Percentiles rank a stretch among this genome's conserved stretches.
These are phyloP conservation scores for Aquilaria malaccensis DNA, from an alignment of 345 rosid genomes.

Conservation along the genomic window DNA sequence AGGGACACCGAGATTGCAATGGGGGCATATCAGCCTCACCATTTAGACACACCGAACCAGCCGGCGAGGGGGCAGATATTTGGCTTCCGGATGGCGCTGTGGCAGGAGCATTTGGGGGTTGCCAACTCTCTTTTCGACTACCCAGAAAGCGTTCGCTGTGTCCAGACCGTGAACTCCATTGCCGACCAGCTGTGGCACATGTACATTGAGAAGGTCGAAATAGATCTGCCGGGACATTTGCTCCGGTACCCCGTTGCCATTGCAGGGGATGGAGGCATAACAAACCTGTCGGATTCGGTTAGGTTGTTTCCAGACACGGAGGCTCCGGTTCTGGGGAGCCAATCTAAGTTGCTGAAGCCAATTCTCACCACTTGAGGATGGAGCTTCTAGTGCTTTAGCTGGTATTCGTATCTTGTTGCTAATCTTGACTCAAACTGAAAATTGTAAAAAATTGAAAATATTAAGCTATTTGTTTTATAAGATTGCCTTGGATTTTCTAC, in stretches of 20 bases:
- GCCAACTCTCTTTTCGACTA: not conserved
- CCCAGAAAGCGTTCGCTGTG: conserved; percentile 5
- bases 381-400: too few species aligned
- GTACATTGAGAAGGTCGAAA: not conserved
- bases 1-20: conserved; percentile 16
- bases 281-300: not conserved
- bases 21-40: conserved; percentile 14
- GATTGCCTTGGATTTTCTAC: too few species aligned
- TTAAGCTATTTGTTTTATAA: too few species aligned
- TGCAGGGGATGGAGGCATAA: not conserved
- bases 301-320: conserved; percentile 12
- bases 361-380: too few species aligned
- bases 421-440: too few species aligned
- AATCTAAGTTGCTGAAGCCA: not conserved
- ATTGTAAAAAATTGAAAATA: too few species aligned
- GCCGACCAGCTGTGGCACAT: conserved; percentile 8
- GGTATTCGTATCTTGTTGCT: too few species aligned
- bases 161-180: not conserved
- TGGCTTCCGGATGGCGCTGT: conserved; percentile 10
- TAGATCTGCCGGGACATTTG: conserved; percentile 11
- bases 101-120: conserved; percentile 11
- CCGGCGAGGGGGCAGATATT: conserved; percentile 11
- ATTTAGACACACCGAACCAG: not conserved
- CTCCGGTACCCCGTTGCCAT: conserved; percentile 11
- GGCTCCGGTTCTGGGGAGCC: conserved; percentile 6